Evolutionary conservation across 2,329 filamentous ascomycete genomes (phyloP).

Genomic region (Macrophomina tecta): DNA sequence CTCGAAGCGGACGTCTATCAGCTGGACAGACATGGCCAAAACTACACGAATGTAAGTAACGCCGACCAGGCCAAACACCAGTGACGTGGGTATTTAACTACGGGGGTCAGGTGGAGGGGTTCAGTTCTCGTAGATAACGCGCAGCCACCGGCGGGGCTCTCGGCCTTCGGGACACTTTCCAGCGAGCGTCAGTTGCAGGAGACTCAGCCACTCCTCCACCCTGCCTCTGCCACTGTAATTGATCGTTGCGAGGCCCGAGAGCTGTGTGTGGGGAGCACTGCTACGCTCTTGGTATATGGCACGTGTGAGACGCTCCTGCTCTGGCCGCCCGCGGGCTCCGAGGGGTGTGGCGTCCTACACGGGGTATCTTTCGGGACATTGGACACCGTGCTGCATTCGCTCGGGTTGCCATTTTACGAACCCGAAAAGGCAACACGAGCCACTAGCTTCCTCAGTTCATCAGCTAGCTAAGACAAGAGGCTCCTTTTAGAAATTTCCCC

Average conservation of each 20-base stretch:
- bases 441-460: neutral
- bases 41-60: too few relatives aligned
- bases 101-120: neutral
- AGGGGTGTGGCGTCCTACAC: neutral
- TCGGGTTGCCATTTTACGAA: neutral
- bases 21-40: neutral
- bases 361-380: neutral
- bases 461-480: neutral
- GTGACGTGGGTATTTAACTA: neutral
- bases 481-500: neutral
- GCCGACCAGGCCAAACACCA: too few relatives aligned
- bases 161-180: neutral
- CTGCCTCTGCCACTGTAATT: too few relatives aligned
- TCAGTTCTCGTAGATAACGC: neutral
- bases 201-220: neutral
- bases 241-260: too few relatives aligned
- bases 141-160: neutral
- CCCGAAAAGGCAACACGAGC: neutral
- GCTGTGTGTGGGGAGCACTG: too few relatives aligned
- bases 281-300: too few relatives aligned
- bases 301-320: too few relatives aligned
- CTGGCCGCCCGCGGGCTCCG: neutral
- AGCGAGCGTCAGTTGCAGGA: neutral
- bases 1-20: constrained; percentile 47
- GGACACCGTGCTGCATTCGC: neutral